A percentile compares a stretch with the other conserved stretches of the same genome.
Conservation (phyloP, 1,284 basidiomycete genomes). For the Bjerkandera adusta region DNA sequence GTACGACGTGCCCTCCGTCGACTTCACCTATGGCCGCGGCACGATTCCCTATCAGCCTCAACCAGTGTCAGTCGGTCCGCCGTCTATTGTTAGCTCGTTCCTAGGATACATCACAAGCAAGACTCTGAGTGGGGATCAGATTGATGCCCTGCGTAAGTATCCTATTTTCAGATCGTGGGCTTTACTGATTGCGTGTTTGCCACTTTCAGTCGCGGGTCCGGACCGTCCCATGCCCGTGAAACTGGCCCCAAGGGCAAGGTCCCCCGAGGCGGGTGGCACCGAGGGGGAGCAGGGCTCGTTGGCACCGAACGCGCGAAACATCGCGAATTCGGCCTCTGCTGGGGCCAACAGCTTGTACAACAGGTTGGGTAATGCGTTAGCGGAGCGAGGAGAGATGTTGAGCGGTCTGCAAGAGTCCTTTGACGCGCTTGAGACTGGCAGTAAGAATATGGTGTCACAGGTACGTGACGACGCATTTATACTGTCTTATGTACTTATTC, state of each 20-base stretch:
- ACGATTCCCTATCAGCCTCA: conserved; percentile 53
- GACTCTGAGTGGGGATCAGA: conserved; percentile 48
- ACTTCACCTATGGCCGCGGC: conserved; percentile 42
- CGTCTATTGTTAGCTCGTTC: conserved; percentile 54
- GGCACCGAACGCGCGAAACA: conserved; percentile 11
- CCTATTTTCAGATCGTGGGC: not conserved
- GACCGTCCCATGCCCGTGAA: conserved; percentile 46
- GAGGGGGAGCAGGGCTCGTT: conserved; percentile 24
- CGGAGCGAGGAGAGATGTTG: conserved; percentile 63
- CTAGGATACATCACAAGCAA: conserved; percentile 31
- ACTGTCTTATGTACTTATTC: conserved; percentile 3
- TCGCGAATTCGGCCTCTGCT: conserved; percentile 26
- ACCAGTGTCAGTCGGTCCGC: conserved; percentile 55
- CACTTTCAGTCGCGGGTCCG: conserved; percentile 55
- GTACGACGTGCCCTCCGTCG: conserved; percentile 48
- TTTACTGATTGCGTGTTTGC: conserved; percentile 1
- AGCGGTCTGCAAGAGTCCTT: conserved; percentile 60
- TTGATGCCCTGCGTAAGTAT: conserved; percentile 56
- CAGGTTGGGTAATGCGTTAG: conserved; percentile 51
- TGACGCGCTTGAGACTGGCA: conserved; percentile 60
- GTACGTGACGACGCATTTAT: conserved; percentile 30
- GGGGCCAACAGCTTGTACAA: conserved; percentile 44
- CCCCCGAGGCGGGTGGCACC: conserved; percentile 4
- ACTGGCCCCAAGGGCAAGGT: conserved; percentile 19
- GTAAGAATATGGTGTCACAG: conserved; percentile 62